phyloP scores from a whole-genome alignment of 805 yeast species.

The Gaillardinia entomophila region DNA sequence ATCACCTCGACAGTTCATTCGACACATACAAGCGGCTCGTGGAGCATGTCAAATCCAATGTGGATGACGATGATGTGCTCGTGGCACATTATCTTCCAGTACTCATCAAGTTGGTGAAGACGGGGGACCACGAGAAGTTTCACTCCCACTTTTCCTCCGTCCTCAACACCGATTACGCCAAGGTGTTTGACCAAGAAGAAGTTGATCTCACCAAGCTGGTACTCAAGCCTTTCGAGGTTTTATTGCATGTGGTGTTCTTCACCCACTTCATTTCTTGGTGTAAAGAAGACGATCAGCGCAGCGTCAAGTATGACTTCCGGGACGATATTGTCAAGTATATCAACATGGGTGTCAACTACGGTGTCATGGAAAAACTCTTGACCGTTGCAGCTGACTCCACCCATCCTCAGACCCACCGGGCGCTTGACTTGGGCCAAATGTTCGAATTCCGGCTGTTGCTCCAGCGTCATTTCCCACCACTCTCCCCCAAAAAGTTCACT shows the following conservation, averaged over 20 bases:
- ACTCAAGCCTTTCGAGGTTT: constrained; percentile 32
- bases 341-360: constrained; percentile 51
- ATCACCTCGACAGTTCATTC: constrained; percentile 21
- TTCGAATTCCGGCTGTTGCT: constrained; percentile 64
- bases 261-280: constrained; percentile 66
- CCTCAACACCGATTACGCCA: constrained; percentile 19
- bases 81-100: constrained; percentile 62
- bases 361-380: constrained; percentile 66
- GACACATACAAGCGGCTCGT: constrained; percentile 36
- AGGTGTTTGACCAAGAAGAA: constrained; percentile 12
- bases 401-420: constrained; percentile 25
- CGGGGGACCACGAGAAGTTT: constrained; percentile 28
- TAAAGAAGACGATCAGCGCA: constrained; percentile 41
- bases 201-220: constrained; percentile 29
- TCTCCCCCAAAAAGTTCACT: constrained; percentile 45
- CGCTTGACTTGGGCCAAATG: constrained; percentile 40
- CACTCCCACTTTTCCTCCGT: constrained; percentile 35
- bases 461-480: constrained; percentile 60
- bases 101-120: constrained; percentile 41
- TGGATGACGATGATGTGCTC: constrained; percentile 59
- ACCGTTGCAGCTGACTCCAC: constrained; percentile 55
- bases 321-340: constrained; percentile 54
- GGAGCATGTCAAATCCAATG: constrained; percentile 35
- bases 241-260: constrained; percentile 45
- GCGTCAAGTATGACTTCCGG: constrained; percentile 45